Evolutionary conservation across 768 basidiomycete species (phyloP), one percentile per base, ranked within the genome.

Genomic region (Agaricus subrufescens): DNA sequence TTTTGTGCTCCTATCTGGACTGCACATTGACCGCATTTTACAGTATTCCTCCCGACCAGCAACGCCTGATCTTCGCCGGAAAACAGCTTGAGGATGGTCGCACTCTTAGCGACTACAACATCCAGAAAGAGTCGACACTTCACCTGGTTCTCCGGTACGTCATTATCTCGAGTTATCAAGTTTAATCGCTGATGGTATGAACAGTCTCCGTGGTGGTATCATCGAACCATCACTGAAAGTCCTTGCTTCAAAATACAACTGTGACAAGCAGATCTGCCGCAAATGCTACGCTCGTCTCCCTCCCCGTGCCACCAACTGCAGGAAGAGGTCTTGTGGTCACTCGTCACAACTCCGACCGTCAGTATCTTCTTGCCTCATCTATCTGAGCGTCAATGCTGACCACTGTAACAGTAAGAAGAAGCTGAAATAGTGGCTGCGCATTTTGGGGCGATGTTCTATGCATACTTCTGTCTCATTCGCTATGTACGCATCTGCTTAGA

Each of bases 261-360:
- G 94, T 73, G 94, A 97, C 77, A 96, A 96, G 83, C 92, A 95
- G 72, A 98, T 98, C 67, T 98, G 97, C 84, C 94, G 97, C 75
- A 98, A 98, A 76, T 98, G 97, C 81, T 98, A 98, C 74, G 97
- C 97, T 45, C 96, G 97, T 66, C 96, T 98, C 65, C 96, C 97
- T 61, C 96, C 95, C 52, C 94, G 97, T 71, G 97, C 97, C 38
- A 98, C 95, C 79, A 98, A 99, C 85, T 98, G 97, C 87, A 83
- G 96, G 71, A 96, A 96, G 80, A 83, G 94, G 63, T 82, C 85
- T 58, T 96, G 94, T 68, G 94, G 94, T 19, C 91, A 91, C 74
- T 91, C 89, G 46, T 87, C 85, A 60, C 91, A 92, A 66, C 91
- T 95, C 77, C 87, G 91, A 72, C 91, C 91, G 91, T 93, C 61